These are phyloP conservation scores for Trichophaea hybrida DNA, from an alignment of 2,329 filamentous ascomycete species.

Conservation along the genomic window DNA sequence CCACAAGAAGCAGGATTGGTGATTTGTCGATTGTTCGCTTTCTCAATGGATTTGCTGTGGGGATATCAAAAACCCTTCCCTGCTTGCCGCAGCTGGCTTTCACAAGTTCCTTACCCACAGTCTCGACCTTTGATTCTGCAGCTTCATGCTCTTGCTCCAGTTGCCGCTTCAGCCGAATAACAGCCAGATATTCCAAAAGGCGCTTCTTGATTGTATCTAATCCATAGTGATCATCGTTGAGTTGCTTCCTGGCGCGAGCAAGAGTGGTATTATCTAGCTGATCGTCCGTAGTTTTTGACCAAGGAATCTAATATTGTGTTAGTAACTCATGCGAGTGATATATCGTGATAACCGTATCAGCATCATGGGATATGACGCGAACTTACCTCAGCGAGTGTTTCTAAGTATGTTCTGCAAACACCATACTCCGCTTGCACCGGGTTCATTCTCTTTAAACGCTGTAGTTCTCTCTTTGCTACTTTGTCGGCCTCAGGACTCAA, in stretches of 20 bases:
- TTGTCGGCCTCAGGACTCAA: slow-evolving; percentile 55
- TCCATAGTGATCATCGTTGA: slow-evolving; percentile 93
- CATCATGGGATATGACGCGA: background rate
- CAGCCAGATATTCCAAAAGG: slow-evolving; percentile 84
- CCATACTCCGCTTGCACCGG: slow-evolving; percentile 93
- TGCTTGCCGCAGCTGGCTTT: slow-evolving; percentile 13
- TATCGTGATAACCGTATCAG: background rate
- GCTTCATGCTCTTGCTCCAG: slow-evolving; percentile 71
- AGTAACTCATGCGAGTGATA: background rate
- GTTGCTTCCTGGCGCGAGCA: slow-evolving; percentile 64
- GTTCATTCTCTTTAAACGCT: slow-evolving; percentile 84
- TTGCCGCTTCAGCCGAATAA: slow-evolving; percentile 86
- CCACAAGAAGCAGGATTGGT: slow-evolving; percentile 82
- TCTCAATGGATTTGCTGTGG: slow-evolving; percentile 33
- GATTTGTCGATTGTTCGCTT: slow-evolving; percentile 89
- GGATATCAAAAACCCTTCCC: background rate
- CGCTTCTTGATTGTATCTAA: slow-evolving; percentile 96
- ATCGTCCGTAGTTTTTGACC: slow-evolving; percentile 72
- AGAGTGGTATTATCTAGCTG: slow-evolving; percentile 70
- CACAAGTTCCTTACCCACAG: slow-evolving; percentile 14
- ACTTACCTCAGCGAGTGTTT: slow-evolving; percentile 61
- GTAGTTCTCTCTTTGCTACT: slow-evolving; percentile 78
- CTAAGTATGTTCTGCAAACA: slow-evolving; percentile 82
- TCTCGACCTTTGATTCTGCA: slow-evolving; percentile 40
- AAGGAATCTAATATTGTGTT: slow-evolving; percentile 48